Conservation (phyloP, 2,329 filamentous ascomycete species). For the Graphilbum fragrans region DNA sequence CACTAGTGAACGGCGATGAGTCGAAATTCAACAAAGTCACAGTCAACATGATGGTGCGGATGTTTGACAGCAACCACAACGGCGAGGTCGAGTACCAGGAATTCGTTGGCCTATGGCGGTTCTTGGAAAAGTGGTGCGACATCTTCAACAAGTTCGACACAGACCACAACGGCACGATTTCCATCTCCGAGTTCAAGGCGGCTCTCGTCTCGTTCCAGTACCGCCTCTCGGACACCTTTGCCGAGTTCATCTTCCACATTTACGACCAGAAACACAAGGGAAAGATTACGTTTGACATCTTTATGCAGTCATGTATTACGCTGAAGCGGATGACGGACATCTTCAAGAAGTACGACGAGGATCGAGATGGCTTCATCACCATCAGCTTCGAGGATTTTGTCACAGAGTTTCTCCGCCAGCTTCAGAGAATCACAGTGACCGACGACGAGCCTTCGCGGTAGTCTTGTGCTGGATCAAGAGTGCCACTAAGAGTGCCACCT, state of each 20-base stretch:
- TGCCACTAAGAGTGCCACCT: too few relatives aligned
- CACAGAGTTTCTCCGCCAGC: constrained; percentile 52
- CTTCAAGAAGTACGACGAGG: constrained; percentile 97
- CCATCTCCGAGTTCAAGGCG: constrained; percentile 74
- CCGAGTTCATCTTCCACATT: constrained; percentile 72
- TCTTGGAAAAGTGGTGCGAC: constrained; percentile 84
- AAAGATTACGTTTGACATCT: constrained; percentile 83
- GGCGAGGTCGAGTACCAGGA: constrained; percentile 90
- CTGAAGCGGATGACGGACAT: constrained; percentile 98
- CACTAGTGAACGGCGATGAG: constrained; percentile 94
- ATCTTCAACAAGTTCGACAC: constrained; percentile 93
- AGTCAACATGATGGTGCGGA: constrained; percentile 97
- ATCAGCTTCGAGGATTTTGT: constrained; percentile 74
- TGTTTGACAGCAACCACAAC: constrained; percentile 90
- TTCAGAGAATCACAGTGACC: constrained; percentile 23
- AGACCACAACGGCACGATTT: constrained; percentile 79
- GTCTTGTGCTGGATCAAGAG: background rate
- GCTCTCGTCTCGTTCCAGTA: constrained; percentile 91
- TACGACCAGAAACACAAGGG: constrained; percentile 69
- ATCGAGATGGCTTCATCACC: constrained; percentile 86
- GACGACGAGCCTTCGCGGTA: background rate
- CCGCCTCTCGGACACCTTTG: constrained; percentile 71
- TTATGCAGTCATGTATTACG: constrained; percentile 94
- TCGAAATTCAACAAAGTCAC: constrained; percentile 85
- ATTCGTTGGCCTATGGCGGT: constrained; percentile 94